Conservation (phyloP, 352 stramenopile species). For the Phytophthora quininea region DNA sequence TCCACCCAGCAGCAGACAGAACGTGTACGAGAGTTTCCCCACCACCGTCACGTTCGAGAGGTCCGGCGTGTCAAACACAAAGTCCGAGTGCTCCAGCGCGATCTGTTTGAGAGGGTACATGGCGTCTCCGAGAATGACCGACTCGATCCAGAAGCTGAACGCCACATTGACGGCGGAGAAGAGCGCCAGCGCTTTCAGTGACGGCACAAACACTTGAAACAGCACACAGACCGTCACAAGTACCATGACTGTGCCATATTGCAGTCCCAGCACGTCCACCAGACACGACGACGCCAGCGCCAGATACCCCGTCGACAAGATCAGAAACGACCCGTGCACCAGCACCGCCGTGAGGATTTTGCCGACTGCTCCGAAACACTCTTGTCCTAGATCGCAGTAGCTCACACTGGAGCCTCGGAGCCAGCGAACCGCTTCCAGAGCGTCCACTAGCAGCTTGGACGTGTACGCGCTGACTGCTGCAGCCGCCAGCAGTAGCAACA, state of each 20-base stretch:
- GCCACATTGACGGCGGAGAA: conserved; percentile 79
- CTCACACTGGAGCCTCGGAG: conserved; percentile 62
- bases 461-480: conserved; percentile 64
- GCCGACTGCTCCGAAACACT: conserved; percentile 62
- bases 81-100: conserved; percentile 58
- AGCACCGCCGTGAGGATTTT: conserved; percentile 48
- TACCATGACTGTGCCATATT: conserved; percentile 59
- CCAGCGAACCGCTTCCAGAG: conserved; percentile 77
- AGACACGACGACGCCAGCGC: conserved; percentile 64
- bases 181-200: conserved; percentile 57
- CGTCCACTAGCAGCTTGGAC: conserved; percentile 67
- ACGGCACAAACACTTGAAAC: conserved; percentile 74
- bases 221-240: conserved; percentile 58
- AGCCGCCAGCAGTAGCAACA: conserved; percentile 62
- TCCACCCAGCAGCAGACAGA: conserved; percentile 64
- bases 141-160: conserved; percentile 82
- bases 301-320: conserved; percentile 65
- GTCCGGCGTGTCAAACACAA: conserved; percentile 72
- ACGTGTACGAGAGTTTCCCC: conserved; percentile 77
- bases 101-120: conserved; percentile 87
- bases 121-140: conserved; percentile 80
- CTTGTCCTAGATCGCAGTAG: conserved; percentile 72
- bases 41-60: conserved; percentile 54
- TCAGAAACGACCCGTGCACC: conserved; percentile 64
- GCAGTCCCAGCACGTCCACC: conserved; percentile 60